These are phyloP conservation scores for Ophiostoma populinum DNA, from an alignment of 2,329 filamentous ascomycete genomes.

Conservation along the genomic window DNA sequence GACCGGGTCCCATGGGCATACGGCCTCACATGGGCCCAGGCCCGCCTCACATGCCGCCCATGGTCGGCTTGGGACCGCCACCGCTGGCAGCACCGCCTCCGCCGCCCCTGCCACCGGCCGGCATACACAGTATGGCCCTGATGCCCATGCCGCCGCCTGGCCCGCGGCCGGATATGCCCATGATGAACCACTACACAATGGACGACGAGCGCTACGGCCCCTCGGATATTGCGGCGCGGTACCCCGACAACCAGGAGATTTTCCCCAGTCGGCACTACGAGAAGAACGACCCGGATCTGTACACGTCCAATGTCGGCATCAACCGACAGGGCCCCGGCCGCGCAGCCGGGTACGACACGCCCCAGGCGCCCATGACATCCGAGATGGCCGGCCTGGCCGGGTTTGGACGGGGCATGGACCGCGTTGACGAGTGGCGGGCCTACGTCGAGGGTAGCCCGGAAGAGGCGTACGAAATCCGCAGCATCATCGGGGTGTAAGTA, in stretches of 20 bases:
- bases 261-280: constrained; percentile 4
- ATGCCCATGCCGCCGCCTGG: constrained; percentile 16
- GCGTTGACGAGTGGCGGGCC: constrained; percentile 30
- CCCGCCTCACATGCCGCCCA: constrained; percentile 9
- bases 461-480: constrained; percentile 5
- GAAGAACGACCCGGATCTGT: constrained; percentile 2
- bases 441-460: constrained; percentile 27
- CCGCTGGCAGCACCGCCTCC: constrained; percentile 9
- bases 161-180: constrained; percentile 13
- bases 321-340: constrained; percentile 1
- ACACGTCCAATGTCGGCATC: neutral
- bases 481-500: neutral
- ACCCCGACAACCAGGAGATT: constrained; percentile 1
- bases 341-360: neutral
- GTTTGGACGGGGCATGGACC: constrained; percentile 26
- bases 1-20: constrained; percentile 2
- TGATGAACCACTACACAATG: constrained; percentile 23
- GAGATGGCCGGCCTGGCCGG: constrained; percentile 30
- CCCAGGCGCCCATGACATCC: constrained; percentile 18
- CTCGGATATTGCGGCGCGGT: neutral
- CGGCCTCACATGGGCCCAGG: constrained; percentile 9
- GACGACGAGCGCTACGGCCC: constrained; percentile 23
- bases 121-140: constrained; percentile 6
- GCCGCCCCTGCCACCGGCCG: constrained; percentile 1
- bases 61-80: constrained; percentile 14